Percentiles rank a stretch among this genome's conserved stretches.
phyloP scores from a whole-genome alignment of 805 yeast species.

The Lipomyces chichibuensis region DNA sequence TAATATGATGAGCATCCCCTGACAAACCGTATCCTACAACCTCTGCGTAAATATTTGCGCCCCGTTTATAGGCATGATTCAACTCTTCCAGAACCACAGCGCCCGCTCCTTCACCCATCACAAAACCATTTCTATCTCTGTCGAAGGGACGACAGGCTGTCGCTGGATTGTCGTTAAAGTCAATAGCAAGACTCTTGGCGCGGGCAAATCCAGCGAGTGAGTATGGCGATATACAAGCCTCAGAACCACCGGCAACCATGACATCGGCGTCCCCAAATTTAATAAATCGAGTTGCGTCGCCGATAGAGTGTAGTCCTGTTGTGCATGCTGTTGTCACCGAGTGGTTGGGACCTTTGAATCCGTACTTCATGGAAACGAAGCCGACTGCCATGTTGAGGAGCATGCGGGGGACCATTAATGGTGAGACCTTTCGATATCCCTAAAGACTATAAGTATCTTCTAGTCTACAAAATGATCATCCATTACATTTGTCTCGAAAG shows the following conservation, averaged over 20 bases:
- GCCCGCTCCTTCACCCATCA: slow-evolving; percentile 92
- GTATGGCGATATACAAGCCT: slow-evolving; percentile 81
- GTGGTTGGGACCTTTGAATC: slow-evolving; percentile 83
- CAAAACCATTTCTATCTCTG: slow-evolving; percentile 76
- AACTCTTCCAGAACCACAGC: slow-evolving; percentile 73
- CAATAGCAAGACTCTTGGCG: slow-evolving; percentile 75
- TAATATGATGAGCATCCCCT: slow-evolving; percentile 91
- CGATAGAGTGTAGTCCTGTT: slow-evolving; percentile 90
- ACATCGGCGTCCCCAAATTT: slow-evolving; percentile 78
- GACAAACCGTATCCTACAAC: slow-evolving; percentile 85
- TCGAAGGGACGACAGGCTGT: slow-evolving; percentile 90
- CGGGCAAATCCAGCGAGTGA: slow-evolving; percentile 90
- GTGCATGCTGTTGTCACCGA: slow-evolving; percentile 95
- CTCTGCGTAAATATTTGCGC: slow-evolving; percentile 72
- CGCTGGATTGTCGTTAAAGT: slow-evolving; percentile 61
- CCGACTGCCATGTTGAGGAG: slow-evolving; percentile 95
- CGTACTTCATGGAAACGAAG: slow-evolving; percentile 75
- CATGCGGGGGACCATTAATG: slow-evolving; percentile 81
- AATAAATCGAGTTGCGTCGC: slow-evolving; percentile 87
- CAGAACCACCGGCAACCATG: slow-evolving; percentile 94
- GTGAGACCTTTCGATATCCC: slow-evolving; percentile 75
- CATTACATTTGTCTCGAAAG: slow-evolving; percentile 46
- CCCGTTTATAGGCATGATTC: slow-evolving; percentile 71
- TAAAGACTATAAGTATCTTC: background rate
- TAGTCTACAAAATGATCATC: slow-evolving; percentile 3